Conservation (phyloP, 177 flowering plant genomes). For the Vitis hybrid region DNA sequence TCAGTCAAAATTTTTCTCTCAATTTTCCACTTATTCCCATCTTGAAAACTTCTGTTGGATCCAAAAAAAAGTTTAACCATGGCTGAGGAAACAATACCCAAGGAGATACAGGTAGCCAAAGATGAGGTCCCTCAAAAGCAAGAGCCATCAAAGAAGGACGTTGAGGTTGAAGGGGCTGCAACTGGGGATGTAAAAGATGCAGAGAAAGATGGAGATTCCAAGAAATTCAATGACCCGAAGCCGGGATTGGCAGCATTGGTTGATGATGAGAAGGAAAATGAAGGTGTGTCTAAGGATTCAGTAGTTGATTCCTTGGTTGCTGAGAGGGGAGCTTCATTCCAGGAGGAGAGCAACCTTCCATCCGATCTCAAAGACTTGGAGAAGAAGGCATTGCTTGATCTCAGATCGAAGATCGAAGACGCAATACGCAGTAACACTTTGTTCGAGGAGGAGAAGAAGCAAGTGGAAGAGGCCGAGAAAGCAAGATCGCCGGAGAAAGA, state of each 20-base stretch:
- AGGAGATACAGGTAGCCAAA: slow-evolving; percentile 18
- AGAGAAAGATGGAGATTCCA: not conserved
- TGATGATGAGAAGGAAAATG: not conserved
- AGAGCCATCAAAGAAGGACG: not conserved
- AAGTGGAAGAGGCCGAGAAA: not conserved
- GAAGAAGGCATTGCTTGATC: slow-evolving; percentile 24
- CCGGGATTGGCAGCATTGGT: slow-evolving; percentile 3
- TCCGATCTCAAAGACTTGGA: slow-evolving; percentile 18
- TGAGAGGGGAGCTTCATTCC: slow-evolving; percentile 7
- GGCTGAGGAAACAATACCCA: slow-evolving; percentile 24
- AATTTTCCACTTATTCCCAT: not conserved
- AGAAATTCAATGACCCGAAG: not conserved
- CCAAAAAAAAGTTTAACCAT: slow-evolving; percentile 8
- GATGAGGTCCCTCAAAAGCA: slow-evolving; percentile 2
- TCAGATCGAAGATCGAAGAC: slow-evolving; percentile 7
- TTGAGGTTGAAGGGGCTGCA: too few relatives aligned
- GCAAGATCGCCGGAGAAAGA: not conserved
- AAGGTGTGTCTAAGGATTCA: not conserved
- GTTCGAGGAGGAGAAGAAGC: slow-evolving; percentile 8
- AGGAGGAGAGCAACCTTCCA: slow-evolving; percentile 1
- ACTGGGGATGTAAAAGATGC: too few relatives aligned
- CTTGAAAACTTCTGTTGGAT: not conserved
- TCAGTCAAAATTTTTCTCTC: not conserved
- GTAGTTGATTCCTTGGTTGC: not conserved
- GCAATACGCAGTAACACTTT: slow-evolving; percentile 1